These are phyloP conservation scores for Chrysopogon serrulatus DNA, from an alignment of 176 grass and related monocot species.

Conservation along the genomic window DNA sequence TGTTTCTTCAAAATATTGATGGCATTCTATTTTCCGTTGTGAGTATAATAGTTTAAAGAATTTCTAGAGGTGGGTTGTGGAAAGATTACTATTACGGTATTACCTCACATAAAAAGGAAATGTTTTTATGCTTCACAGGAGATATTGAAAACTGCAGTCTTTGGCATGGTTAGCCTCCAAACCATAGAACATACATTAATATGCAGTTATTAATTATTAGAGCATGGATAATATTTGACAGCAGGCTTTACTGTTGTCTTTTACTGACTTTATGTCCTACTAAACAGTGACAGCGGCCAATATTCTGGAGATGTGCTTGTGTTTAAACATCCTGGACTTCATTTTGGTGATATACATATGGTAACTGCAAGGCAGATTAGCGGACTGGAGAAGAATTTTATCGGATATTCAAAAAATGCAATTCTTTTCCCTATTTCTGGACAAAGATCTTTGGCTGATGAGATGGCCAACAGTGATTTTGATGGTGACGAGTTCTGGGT, in stretches of 20 bases:
- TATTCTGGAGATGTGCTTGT: constrained; percentile 65
- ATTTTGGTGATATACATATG: constrained; percentile 69
- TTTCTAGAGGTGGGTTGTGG: not conserved
- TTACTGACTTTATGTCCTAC: not conserved
- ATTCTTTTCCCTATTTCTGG: constrained; percentile 63
- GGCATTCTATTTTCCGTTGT: not conserved
- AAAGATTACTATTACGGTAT: not conserved
- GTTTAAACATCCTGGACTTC: constrained; percentile 67
- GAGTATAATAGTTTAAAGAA: not conserved
- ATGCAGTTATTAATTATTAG: not conserved
- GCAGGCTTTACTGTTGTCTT: not conserved
- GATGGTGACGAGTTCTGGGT: constrained; percentile 82
- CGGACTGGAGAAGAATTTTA: constrained; percentile 27
- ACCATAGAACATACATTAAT: not conserved
- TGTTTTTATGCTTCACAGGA: not conserved
- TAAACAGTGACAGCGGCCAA: constrained; percentile 54
- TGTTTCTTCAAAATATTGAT: not conserved
- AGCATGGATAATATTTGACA: not conserved
- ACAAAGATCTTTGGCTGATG: constrained; percentile 65
- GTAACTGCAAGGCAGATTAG: constrained; percentile 37
- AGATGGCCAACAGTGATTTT: constrained; percentile 72
- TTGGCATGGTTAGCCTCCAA: not conserved
- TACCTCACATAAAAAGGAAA: not conserved
- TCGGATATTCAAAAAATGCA: constrained; percentile 61
- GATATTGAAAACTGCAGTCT: not conserved